Base-by-base conservation (phyloP, 1,284 basidiomycete genomes). In the Prillingera fragicola region DNA sequence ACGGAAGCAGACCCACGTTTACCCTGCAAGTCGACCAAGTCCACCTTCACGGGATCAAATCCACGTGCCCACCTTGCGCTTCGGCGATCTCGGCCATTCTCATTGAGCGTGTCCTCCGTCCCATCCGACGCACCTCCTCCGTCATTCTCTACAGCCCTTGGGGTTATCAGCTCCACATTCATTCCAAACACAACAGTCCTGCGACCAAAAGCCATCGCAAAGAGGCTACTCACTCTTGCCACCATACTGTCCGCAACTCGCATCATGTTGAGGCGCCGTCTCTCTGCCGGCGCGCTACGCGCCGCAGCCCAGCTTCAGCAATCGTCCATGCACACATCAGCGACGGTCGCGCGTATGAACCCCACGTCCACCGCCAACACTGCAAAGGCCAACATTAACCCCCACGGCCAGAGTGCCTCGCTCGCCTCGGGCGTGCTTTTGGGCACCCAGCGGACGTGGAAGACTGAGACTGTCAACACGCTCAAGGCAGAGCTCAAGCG, bases 341-440 rank as follows among this genome's bases (percentile, higher is more conserved):
- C 21, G 23, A 22, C 37, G 36, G 38, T 34, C 27, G 43, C 48
- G 13, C 29, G 39, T 21, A 42, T 33, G 17, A 40, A 45, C 27
- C 42, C 50, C 14, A 48, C 54, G 9, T 45, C 53, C 26, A 31
- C 56, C 7, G 22, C 55, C 4, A 38, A 40, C 3, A 38, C 45
- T 4, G 45, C 54, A 22, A 41, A 42, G 36, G 44, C 51, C 1
- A 47, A 41, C 25, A 54, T 52, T 38, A 18, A 3, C 21, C 10
- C 28, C 21, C 26, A 34, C 43, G 38, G 51, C 34, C 61, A 62
- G 41, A 48, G 58, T 8, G 52, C 60, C 41, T 52, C 53, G 8
- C 60, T 85, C 43, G 83, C 80, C 31, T 85, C 83, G 8, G 77
- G 82, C 9, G 80, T 82, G 23, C 76, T 85, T 29, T 76, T 85